These are phyloP conservation scores for Salvia miltiorrhiza DNA, from an alignment of 257 asterid genomes.

Conservation along the genomic window DNA sequence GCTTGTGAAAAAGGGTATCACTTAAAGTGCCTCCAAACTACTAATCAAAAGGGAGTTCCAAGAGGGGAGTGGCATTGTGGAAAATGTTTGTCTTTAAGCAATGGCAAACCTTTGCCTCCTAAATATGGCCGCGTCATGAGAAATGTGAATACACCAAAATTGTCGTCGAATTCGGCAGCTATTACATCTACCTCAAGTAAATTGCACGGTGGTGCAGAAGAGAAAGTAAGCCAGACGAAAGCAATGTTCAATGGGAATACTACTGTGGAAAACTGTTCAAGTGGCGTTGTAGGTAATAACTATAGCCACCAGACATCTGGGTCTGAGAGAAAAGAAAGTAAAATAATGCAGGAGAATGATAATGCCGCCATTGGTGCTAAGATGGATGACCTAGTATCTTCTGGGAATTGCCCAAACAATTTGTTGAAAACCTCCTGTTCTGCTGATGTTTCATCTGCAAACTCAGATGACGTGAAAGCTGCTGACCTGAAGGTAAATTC, in stretches of 20 bases:
- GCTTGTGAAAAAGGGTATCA: conserved; percentile 95
- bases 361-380: conserved; percentile 28
- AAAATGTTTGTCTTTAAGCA: conserved; percentile 74
- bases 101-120: conserved; percentile 95
- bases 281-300: conserved; percentile 31
- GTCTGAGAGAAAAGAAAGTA: conserved; percentile 33
- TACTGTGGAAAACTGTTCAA: conserved; percentile 34
- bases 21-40: conserved; percentile 77
- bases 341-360: conserved; percentile 38
- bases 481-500: conserved; percentile 34
- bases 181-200: conserved; percentile 43
- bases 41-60: conserved; percentile 59
- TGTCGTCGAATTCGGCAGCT: conserved; percentile 37
- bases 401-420: conserved; percentile 33
- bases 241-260: conserved; percentile 43
- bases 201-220: conserved; percentile 39
- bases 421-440: conserved; percentile 29
- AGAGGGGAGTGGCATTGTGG: conserved; percentile 97
- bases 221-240: conserved; percentile 41
- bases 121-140: conserved; percentile 97
- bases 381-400: conserved; percentile 37
- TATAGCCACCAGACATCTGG: conserved; percentile 35
- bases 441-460: conserved; percentile 35
- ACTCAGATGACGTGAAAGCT: conserved; percentile 29
- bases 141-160: conserved; percentile 52